Evolutionary conservation across 2,329 filamentous ascomycete species (phyloP).

Genomic region (Lecanosticta acicola): DNA sequence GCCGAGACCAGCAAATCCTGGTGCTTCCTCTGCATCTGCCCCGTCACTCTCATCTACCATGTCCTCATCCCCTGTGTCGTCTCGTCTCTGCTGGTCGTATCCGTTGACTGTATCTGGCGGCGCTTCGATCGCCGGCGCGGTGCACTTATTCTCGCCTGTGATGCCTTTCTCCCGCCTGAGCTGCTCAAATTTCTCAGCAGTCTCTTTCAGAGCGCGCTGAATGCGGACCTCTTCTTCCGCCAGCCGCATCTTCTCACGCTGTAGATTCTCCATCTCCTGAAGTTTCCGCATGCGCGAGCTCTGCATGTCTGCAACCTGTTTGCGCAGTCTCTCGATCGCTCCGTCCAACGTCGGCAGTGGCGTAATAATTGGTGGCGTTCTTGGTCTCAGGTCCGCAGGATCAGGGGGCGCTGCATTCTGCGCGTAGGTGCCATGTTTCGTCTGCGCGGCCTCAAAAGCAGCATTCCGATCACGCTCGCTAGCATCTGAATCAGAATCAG

Average conservation of each 20-base stretch:
- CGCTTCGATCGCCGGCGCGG: slow-evolving; percentile 12
- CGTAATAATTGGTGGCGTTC: slow-evolving; percentile 56
- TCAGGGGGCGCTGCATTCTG: slow-evolving; percentile 10
- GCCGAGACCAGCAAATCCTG: slow-evolving; percentile 14
- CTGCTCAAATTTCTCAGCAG: slow-evolving; percentile 64
- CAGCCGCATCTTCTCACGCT: slow-evolving; percentile 64
- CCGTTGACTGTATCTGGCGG: slow-evolving; percentile 1
- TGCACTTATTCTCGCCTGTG: slow-evolving; percentile 1
- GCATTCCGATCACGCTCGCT: slow-evolving; percentile 60
- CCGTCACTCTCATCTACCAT: slow-evolving; percentile 16
- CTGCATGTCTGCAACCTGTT: slow-evolving; percentile 59
- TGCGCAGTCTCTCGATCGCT: slow-evolving; percentile 59
- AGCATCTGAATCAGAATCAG: slow-evolving; percentile 49
- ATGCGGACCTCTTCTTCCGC: slow-evolving; percentile 68
- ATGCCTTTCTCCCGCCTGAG: slow-evolving; percentile 48
- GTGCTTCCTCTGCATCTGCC: slow-evolving; percentile 16
- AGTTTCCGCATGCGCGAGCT: slow-evolving; percentile 52
- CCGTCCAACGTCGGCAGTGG: slow-evolving; percentile 69
- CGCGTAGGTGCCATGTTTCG: slow-evolving; percentile 72
- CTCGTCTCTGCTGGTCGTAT: neutral
- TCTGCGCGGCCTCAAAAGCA: slow-evolving; percentile 84
- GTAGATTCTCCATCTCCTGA: slow-evolving; percentile 59
- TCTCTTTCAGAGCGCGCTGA: slow-evolving; percentile 72
- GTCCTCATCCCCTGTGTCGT: slow-evolving; percentile 19
- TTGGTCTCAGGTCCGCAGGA: slow-evolving; percentile 28